phyloP scores from a whole-genome alignment of 306 rosid genomes.

The Pueraria montana region DNA sequence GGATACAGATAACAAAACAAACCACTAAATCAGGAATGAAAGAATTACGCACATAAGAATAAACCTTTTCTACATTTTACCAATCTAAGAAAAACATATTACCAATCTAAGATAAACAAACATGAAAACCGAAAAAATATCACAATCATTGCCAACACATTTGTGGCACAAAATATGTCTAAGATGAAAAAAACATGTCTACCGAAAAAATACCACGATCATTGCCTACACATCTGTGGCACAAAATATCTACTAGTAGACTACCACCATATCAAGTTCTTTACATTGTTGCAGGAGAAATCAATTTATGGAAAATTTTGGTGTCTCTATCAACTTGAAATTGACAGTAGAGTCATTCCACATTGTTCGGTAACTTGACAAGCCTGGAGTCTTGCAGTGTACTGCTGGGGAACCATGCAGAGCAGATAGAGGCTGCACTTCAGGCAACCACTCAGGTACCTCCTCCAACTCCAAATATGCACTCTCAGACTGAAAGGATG shows the following conservation, averaged over 20 bases:
- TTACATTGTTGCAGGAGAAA: conserved; percentile 9
- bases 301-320: conserved; percentile 39
- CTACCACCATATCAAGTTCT: background rate
- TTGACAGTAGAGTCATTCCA: conserved; percentile 58
- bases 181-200: background rate
- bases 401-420: conserved; percentile 54
- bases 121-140: background rate
- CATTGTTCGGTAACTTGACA: conserved; percentile 42
- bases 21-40: no score
- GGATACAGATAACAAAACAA: no score
- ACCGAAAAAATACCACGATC: background rate
- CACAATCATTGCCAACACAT: background rate
- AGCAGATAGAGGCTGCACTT: conserved; percentile 38
- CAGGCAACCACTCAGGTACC: conserved; percentile 58
- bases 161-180: background rate
- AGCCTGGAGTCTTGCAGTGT: conserved; percentile 57
- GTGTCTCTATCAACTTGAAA: conserved; percentile 68
- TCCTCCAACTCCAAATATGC: conserved; percentile 52
- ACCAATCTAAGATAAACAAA: conserved; percentile 9
- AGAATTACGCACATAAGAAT: no score
- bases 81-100: background rate
- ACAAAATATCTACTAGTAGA: conserved; percentile 16
- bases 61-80: no score
- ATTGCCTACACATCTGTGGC: conserved; percentile 51
- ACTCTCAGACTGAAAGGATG: conserved; percentile 51